Base-by-base conservation (phyloP, 495 filamentous ascomycete species). In the Alectoria sarmentosa region DNA sequence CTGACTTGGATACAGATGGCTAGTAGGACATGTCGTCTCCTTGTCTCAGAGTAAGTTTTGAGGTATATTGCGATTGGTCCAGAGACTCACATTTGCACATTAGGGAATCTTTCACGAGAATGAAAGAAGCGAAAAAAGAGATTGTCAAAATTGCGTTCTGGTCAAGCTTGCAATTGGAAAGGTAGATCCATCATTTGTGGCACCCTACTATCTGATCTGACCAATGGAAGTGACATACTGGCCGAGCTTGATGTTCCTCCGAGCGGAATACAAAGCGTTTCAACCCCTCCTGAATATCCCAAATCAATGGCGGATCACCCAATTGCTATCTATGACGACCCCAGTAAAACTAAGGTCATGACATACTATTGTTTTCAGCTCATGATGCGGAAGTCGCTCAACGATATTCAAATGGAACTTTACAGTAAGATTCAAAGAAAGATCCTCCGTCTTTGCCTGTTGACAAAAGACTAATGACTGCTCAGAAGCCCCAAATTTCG, bases 111-210 rank as follows among this genome's bases (percentile, higher is more conserved):
- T 65, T 66, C 9, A 59, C 26, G n/a, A 63, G 39, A 32, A 71
- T 23, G 56, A 73, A 52, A 54, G 71, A 66, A 62, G 78, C 70
- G 68, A 71, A 78, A 58, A 73, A 69, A 56, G 84, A 87, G 67
- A 78, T 88, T 48, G 78, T 89, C 58, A 78, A 88, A 41, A 87
- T 94, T 67, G 90, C 91, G 10, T 96, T 90, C 69, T 98, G 93
- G 93, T 94, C 92, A 13, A 95, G 90, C 71, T 77, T 96, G 68
- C 94, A 97, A 68, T 80, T 98, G 28, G 94, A 98, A 76, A 96
- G 89, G 90, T 92, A 74, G 65, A 75, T 56, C 37, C 48, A 37
- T 36, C 60, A 63, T 15, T 55, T n/a, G 11, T 48, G 15, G n/a
- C 21, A 34, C 49, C 36, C 17, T 30, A 17, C 21, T 21, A 26